Evolutionary conservation across 345 rosid species (phyloP).

Genomic region (Cardiospermum halicacabum): DNA sequence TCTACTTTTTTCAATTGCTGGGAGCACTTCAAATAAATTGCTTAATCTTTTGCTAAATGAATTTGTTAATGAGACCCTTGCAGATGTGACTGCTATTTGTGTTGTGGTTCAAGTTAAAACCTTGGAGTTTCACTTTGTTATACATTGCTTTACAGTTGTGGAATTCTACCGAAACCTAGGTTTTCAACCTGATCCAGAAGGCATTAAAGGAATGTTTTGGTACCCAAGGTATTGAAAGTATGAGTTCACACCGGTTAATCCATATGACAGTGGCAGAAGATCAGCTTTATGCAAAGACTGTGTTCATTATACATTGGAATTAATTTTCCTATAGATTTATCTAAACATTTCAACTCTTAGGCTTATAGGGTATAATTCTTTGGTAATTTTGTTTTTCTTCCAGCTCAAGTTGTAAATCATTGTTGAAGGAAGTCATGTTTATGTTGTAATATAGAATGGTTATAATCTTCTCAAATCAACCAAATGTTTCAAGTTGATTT

Average conservation of each 20-base stretch:
- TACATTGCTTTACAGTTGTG: constrained; percentile 55
- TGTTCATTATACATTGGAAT: background rate
- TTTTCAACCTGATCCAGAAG: constrained; percentile 94
- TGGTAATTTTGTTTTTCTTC: background rate
- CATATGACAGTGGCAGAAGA: constrained; percentile 3
- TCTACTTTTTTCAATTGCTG: background rate
- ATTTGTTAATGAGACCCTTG: background rate
- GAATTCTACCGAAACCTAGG: constrained; percentile 92
- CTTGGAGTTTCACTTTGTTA: background rate
- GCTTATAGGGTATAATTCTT: background rate
- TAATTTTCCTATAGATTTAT: background rate
- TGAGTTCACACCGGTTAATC: constrained; percentile 12
- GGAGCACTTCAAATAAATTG: background rate
- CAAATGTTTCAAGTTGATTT: background rate
- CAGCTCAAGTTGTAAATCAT: background rate
- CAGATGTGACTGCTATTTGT: background rate
- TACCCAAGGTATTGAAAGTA: constrained; percentile 52
- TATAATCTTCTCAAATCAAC: background rate
- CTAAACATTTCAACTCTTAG: background rate
- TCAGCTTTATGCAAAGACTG: background rate
- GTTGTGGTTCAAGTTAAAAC: background rate
- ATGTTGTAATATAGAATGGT: background rate
- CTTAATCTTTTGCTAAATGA: background rate
- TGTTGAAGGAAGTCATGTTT: background rate
- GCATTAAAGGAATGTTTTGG: constrained; percentile 99